Conservation (phyloP, 208 protist species). For the Crithidia sp. region DNA sequence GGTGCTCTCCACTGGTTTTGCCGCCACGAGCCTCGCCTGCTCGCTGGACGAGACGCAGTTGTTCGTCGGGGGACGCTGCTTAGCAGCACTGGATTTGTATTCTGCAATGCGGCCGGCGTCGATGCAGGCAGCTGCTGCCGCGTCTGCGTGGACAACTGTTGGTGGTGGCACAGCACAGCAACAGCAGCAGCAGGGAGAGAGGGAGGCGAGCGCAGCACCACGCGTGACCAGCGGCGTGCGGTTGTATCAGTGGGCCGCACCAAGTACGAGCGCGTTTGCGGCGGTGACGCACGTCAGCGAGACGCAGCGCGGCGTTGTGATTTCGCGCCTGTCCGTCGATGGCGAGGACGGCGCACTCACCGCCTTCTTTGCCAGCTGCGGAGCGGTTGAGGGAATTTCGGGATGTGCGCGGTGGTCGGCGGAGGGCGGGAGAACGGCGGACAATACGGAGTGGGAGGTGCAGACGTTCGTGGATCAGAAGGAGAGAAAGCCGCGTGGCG, state of each 20-base stretch:
- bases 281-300: conserved; percentile 1
- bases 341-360: conserved; percentile 14
- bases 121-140: conserved; percentile 1
- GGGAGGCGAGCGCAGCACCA: not conserved
- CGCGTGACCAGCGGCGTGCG: conserved; percentile 12
- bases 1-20: conserved; percentile 48
- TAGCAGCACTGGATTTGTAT: conserved; percentile 61
- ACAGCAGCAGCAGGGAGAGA: not conserved
- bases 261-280: not conserved
- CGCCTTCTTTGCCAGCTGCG: conserved; percentile 14
- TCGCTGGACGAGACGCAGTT: conserved; percentile 70
- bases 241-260: conserved; percentile 21
- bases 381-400: not conserved
- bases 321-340: conserved; percentile 14
- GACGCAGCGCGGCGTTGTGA: not conserved
- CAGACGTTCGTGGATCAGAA: not conserved
- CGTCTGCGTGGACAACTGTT: conserved; percentile 3
- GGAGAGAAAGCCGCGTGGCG: not conserved
- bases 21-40: conserved; percentile 45
- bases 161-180: not conserved
- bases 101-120: conserved; percentile 26
- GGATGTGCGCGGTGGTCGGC: conserved; percentile 22
- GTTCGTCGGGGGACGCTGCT: conserved; percentile 59
- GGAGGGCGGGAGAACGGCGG: not conserved
- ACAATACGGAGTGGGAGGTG: conserved; percentile 5